Conservation (phyloP, 2,329 filamentous ascomycete genomes). For the Herpomyces periplanetae region DNA sequence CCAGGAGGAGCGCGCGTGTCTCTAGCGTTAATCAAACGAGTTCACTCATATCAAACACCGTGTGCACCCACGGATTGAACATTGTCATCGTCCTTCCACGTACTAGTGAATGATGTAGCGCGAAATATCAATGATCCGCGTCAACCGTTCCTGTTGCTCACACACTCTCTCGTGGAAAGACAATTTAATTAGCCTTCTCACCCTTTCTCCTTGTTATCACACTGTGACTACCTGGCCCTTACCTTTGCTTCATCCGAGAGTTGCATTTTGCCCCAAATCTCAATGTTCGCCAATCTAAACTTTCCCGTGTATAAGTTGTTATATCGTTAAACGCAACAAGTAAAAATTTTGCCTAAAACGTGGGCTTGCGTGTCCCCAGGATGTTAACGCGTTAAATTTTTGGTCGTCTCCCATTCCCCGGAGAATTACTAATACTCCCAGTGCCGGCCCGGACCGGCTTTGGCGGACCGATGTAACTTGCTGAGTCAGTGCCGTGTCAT, state of each 20-base stretch:
- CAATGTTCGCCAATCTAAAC: neutral
- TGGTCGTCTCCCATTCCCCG: neutral
- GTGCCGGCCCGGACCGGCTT: too few species aligned
- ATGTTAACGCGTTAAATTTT: neutral
- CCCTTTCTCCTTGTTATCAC: too few species aligned
- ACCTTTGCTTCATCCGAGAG: conserved; percentile 96
- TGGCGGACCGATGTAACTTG: too few species aligned
- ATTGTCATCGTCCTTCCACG: too few species aligned
- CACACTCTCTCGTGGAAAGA: conserved; percentile 2
- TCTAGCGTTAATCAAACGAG: conserved; percentile 4
- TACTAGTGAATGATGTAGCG: conserved; percentile 87
- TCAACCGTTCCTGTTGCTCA: conserved; percentile 49
- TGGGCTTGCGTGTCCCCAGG: conserved; percentile 1
- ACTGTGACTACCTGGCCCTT: conserved; percentile 4
- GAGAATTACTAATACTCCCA: neutral
- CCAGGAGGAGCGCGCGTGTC: conserved; percentile 4
- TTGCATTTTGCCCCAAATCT: conserved; percentile 12
- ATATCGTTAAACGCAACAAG: conserved; percentile 1
- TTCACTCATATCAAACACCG: conserved; percentile 2
- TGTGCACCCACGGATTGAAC: conserved; percentile 7
- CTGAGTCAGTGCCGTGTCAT: too few species aligned
- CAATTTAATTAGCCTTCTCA: too few species aligned
- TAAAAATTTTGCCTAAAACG: conserved; percentile 1
- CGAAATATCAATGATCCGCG: conserved; percentile 75
- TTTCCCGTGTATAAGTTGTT: neutral